A percentile compares a stretch with the other conserved stretches of the same genome.
These are phyloP conservation scores for Glarea lozoyensis DNA, from an alignment of 495 filamentous ascomycete genomes.

Conservation along the genomic window DNA sequence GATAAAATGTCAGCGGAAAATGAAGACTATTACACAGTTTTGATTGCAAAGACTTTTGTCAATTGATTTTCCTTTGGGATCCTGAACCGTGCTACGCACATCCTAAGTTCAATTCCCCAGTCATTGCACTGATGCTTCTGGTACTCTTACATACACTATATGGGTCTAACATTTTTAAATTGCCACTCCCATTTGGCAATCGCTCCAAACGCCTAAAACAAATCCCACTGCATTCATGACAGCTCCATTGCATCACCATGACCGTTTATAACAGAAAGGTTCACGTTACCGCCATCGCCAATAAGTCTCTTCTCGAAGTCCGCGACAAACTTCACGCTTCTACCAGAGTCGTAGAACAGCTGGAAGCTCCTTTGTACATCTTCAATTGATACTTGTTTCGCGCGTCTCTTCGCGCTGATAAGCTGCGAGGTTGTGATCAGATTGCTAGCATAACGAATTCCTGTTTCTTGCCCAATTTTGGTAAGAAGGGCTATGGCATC, in stretches of 20 bases:
- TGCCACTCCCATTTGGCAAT: neutral
- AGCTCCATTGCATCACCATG: conserved; percentile 77
- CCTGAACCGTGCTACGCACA: too few relatives aligned
- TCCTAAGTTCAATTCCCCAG: too few relatives aligned
- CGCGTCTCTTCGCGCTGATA: conserved; percentile 66
- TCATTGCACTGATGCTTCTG: too few relatives aligned
- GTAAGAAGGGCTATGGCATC: conserved; percentile 87
- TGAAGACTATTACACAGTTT: neutral
- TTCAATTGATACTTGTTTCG: conserved; percentile 66
- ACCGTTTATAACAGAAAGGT: conserved; percentile 55
- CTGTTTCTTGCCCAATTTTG: conserved; percentile 90
- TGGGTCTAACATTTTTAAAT: too few relatives aligned
- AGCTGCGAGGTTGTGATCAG: conserved; percentile 90
- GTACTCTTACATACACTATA: too few relatives aligned
- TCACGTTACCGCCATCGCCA: conserved; percentile 72
- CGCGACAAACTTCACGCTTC: conserved; percentile 83
- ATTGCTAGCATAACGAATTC: conserved; percentile 88
- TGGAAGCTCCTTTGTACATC: conserved; percentile 91
- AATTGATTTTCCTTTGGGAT: too few relatives aligned
- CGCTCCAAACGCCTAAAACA: conserved; percentile 8
- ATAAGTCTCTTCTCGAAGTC: conserved; percentile 92
- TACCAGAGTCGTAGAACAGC: conserved; percentile 80
- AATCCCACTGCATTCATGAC: conserved; percentile 39
- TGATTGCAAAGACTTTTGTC: too few relatives aligned
- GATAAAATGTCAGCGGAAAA: too few relatives aligned